These are phyloP conservation scores for Candida sonorensis DNA, from an alignment of 805 yeast genomes.

Conservation along the genomic window DNA sequence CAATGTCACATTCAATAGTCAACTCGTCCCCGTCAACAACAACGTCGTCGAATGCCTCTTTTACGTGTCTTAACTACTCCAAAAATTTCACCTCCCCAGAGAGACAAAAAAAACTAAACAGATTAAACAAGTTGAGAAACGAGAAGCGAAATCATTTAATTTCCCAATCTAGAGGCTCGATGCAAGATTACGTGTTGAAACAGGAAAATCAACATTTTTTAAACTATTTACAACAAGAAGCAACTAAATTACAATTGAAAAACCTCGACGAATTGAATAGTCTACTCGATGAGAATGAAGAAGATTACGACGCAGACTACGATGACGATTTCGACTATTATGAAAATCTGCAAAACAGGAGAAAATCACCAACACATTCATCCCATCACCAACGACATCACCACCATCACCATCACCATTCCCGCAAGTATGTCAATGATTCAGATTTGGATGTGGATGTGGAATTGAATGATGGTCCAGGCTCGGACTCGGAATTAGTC, in stretches of 20 bases:
- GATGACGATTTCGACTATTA: conserved; percentile 19
- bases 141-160: neutral
- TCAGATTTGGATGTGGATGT: neutral
- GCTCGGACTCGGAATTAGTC: no score
- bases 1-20: no score
- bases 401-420: no score
- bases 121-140: neutral
- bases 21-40: neutral
- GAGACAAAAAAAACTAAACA: neutral
- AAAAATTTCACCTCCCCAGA: no score
- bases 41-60: neutral
- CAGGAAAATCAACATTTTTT: conserved; percentile 15
- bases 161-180: conserved; percentile 17
- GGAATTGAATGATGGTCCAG: neutral
- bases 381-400: no score
- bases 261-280: conserved; percentile 12
- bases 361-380: no score
- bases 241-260: conserved; percentile 5
- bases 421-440: neutral
- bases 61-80: neutral
- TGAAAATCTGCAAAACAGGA: no score
- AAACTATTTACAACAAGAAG: conserved; percentile 13
- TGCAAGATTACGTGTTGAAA: conserved; percentile 22
- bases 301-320: conserved; percentile 22
- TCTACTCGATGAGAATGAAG: conserved; percentile 14